Conservation (phyloP, 2,329 filamentous ascomycete species). For the Chalaropsis ovoidea region DNA sequence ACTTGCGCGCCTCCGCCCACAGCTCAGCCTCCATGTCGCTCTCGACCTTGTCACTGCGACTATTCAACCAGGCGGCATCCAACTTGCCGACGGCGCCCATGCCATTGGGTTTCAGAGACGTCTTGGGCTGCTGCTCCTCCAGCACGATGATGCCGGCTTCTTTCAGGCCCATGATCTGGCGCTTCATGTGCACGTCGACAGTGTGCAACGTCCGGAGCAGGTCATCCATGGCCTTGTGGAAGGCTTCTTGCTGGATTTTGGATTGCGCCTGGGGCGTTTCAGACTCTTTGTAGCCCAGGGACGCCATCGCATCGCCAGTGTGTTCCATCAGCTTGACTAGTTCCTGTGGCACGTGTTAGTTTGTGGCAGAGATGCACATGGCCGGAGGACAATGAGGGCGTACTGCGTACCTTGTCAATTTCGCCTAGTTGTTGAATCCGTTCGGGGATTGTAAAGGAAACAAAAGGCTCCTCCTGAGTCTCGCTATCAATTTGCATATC, state of each 20-base stretch:
- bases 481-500: conserved; percentile 14
- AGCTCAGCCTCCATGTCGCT: conserved; percentile 76
- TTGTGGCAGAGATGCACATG: not conserved
- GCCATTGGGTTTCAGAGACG: conserved; percentile 45
- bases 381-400: too few relatives aligned
- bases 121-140: conserved; percentile 26
- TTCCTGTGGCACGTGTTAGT: conserved; percentile 24
- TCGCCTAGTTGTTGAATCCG: conserved; percentile 71
- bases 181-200: conserved; percentile 62
- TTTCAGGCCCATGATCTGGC: conserved; percentile 62
- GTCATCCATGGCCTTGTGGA: conserved; percentile 50
- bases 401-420: conserved; percentile 49
- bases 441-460: conserved; percentile 60
- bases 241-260: conserved; percentile 44
- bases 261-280: conserved; percentile 34
- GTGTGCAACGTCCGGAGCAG: conserved; percentile 66
- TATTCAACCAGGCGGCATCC: conserved; percentile 85
- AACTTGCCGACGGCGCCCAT: conserved; percentile 50
- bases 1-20: conserved; percentile 43
- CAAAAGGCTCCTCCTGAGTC: not conserved
- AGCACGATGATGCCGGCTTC: conserved; percentile 64
- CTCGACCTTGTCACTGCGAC: conserved; percentile 69
- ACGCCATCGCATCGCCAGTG: conserved; percentile 40
- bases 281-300: conserved; percentile 35
- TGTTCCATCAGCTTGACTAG: conserved; percentile 36